Base-by-base conservation (phyloP, 2,329 filamentous ascomycete species). In the Exophiala dermatitidis region DNA sequence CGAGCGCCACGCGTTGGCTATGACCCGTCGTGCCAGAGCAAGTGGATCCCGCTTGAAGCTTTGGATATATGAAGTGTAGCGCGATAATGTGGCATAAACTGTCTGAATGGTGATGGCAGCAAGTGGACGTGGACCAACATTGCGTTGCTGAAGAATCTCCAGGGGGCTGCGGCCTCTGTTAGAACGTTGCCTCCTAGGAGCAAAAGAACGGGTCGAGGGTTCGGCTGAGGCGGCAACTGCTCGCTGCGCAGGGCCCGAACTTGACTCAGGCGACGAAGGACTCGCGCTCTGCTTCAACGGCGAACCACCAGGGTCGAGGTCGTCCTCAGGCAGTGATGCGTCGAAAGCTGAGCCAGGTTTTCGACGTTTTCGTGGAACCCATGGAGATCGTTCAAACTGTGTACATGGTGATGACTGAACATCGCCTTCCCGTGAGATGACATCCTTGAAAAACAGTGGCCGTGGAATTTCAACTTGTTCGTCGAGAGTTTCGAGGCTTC, bases 1-100 rank as follows among this genome's bases (percentile, higher is more conserved):
- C 33, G 60, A 60, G 19, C 63, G 60, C 68, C 68, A 69, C 36
- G 67, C 63, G 51, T 67, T 67, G n/a, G 62, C 61, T 42, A 69
- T 62, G 9, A 69, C 64, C n/a, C 62, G 60, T 32, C 63, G 60
- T 43, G 65, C 63, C 7, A 69, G 48, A 26, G 60, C 58, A 34
- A 61, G 52, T 28, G 64, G 63, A 30, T 61, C 56, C 29, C 52
- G 51, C 46, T 54, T 60, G 26, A 63, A 45, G 3, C 57, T 54
- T 19, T 50, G 54, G 26, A 64, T 50, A 29, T 58, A 60, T 10
- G 52, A 50, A 1, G 60, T 60, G 46, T 63, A 65, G 12, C 50
- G 60, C 2, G 62, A 56, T 29, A 64, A 50, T 6, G 60, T 61
- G 33, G 61, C 61, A 57, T 60, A 64, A 8, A 64, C 50, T 4